Base-by-base conservation (phyloP, 2,329 filamentous ascomycete species). In the Gyromitra esculenta region DNA sequence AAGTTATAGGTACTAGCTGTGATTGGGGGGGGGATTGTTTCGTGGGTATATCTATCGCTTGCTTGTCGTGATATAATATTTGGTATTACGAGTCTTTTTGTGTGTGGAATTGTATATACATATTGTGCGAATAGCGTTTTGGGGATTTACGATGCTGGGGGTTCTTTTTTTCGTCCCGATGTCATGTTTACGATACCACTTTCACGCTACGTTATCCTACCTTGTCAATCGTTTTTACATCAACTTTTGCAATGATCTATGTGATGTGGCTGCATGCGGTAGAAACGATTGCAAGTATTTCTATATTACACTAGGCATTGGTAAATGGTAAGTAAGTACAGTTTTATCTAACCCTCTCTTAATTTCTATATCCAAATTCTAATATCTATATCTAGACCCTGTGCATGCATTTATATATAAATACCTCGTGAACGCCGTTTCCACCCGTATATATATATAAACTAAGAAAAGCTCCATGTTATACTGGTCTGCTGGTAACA, bases 1-100 rank as follows among this genome's bases (percentile, higher is more conserved):
- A 57, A 75, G 15, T 65, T 75, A 75, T 9, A 62, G 72, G 13
- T 75, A 75, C 35, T 75, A 65, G 31, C 3, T 6, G 1, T 41
- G 37, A 25, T 50, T 41, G 21, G 11, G 54, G 13, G 13, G 54
- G 31, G 31, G 31, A 18, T 1, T 5, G 25, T 35, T 57, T 57
- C 7, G 25, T 37, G 25, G 25, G 18, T 13, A 37, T 31, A 13
- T 39, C 31, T 18, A 39, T 39, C 8, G n/a, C 13, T 13, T 56
- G 54, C 31, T 60, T 60, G 9, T 18, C 35, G n/a, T 39, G 37
- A 11, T 59, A 39, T 43, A 57, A n/a, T 37, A 57, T 39, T 39
- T 6, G 31, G 45, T 18, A 54, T 59, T 59, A 50, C 11, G 52
- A 54, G 13, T 25, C n/a, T 57, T 31, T 18, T 18, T 59, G 31